Evolutionary conservation across 1,284 basidiomycete genomes (phyloP), one percentile per base, ranked within the genome.

Genomic region (Volvariella surrecta): DNA sequence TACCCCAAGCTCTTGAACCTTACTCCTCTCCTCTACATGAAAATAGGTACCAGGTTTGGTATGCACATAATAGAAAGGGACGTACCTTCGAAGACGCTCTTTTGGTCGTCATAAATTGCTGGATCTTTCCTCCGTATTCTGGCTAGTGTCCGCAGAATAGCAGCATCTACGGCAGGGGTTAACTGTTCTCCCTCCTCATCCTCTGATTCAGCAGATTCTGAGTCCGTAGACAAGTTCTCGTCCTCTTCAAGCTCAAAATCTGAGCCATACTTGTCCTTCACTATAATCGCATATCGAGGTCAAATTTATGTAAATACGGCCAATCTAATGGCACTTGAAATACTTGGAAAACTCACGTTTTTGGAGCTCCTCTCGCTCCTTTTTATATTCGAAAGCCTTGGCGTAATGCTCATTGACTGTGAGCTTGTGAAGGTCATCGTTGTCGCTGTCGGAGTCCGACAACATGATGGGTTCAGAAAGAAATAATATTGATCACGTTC

Each of bases 101-200:
- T 80, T 2, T 62, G 68, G 0, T 67, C 60, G 52, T 94, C 75
- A 53, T 95, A 95, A 35, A 95, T 89, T 1, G 72, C 76, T 0
- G 90, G 89, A 59, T 98, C 92, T 53, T 79, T 87, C 45, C 75
- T 73, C 56, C 81, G 79, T 48, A 99, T 98, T 53, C 84, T 77
- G 1, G 86, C 87, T 6, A 99, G 71, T 0, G 94, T 99, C 40
- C 91, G 75, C 34, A 99, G 71, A 54, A 99, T 96, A 15, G 96
- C 96, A 37, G 86, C 96, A 58, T 99, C 95, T 38, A 98, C 77
- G 0, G 88, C 84, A 1, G 94, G 92, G 0, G 93, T 99, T 44
- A 99, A 76, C 61, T 98, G 89, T 52, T 92, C 91, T 10, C 94
- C 96, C 48, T 96, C 89, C 58, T 95, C 91, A 58, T 99, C 95